A percentile compares a stretch with the other conserved stretches of the same genome.
phyloP scores from a whole-genome alignment of 495 filamentous ascomycete species.

The Penicillium bovifimosum region DNA sequence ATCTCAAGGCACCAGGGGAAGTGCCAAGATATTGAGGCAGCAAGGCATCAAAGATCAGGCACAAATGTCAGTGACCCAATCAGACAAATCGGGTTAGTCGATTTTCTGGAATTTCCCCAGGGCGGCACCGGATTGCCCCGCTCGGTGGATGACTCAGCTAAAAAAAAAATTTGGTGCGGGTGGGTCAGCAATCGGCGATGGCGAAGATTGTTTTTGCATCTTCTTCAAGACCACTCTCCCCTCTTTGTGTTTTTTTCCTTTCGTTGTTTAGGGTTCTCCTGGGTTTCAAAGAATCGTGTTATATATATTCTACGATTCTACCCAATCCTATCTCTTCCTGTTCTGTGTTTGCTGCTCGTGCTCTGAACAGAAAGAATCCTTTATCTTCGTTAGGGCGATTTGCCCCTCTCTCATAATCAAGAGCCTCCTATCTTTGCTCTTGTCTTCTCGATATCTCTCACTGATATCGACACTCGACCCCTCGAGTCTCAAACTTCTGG shows the following conservation, averaged over 20 bases:
- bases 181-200: constrained; percentile 12
- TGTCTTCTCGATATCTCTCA: constrained; percentile 2
- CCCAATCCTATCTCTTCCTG: constrained; percentile 1
- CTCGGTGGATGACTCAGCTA: constrained; percentile 6
- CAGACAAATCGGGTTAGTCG: neutral
- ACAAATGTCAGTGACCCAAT: neutral
- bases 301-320: constrained; percentile 2
- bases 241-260: constrained; percentile 13
- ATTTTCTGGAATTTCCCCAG: neutral
- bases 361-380: neutral
- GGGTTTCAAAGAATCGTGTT: constrained; percentile 4
- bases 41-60: neutral
- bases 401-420: constrained; percentile 15
- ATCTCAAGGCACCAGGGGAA: no score
- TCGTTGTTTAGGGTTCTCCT: constrained; percentile 6
- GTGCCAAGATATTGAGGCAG: neutral
- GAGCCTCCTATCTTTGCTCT: neutral
- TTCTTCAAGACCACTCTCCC: constrained; percentile 9
- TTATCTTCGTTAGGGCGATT: constrained; percentile 2
- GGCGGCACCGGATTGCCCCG: neutral
- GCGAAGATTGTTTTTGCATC: constrained; percentile 1
- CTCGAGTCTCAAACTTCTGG: constrained; percentile 4
- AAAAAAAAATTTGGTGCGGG: constrained; percentile 11
- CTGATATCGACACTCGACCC: constrained; percentile 9
- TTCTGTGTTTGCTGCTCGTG: constrained; percentile 1